Evolutionary conservation across 1,139 yeast species (phyloP), one percentile per base, ranked within the genome.

Genomic region (Taiozyma sp.): DNA sequence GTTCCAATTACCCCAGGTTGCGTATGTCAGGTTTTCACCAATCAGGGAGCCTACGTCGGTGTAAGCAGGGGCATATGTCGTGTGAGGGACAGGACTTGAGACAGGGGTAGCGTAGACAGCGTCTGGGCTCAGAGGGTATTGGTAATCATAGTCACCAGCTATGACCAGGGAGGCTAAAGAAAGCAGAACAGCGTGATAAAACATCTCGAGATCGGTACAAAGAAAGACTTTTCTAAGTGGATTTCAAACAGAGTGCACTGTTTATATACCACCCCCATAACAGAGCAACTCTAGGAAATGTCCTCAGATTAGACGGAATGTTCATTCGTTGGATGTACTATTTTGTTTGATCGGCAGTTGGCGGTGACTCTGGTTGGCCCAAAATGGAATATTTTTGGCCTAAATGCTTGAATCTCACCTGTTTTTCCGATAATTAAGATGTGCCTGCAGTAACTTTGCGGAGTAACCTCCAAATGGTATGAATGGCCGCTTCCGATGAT

Each of bases 1-100:
- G 10, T 41, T 41, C 44, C 44, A 41, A 24, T 23, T 41, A 24
- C 44, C 30, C 44, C 44, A 41, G n/a, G 44, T 41, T 7, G 44
- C 24, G 22, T 19, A 19, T 6, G 10, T 19, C 12, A 41, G 5
- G 9, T 32, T n/a, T 24, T 41, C 44, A 41, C 30, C 30, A 7
- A 41, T n/a, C 16, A 41, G 14, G 24, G 22, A 23, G 30, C 44
- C 24, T 23, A 14, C 44, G 12, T 41, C 44, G 3, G 28, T 8
- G 22, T 23, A 41, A 27, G 13, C n/a, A 19, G 44, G 44, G 16
- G 44, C 44, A 14, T 23, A 41, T 7, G 22, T 19, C 16, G 44
- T n/a, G 28, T n/a, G 19, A 19, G 44, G 28, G n/a, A n/a, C 24
- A 9, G 44, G 44, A 10, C 44, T 23, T 14, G 28, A 23, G 22